A percentile compares a stretch with the other conserved stretches of the same genome.
Evolutionary conservation across 441 rosid species (phyloP).

Genomic region (Corymbia calophylla): DNA sequence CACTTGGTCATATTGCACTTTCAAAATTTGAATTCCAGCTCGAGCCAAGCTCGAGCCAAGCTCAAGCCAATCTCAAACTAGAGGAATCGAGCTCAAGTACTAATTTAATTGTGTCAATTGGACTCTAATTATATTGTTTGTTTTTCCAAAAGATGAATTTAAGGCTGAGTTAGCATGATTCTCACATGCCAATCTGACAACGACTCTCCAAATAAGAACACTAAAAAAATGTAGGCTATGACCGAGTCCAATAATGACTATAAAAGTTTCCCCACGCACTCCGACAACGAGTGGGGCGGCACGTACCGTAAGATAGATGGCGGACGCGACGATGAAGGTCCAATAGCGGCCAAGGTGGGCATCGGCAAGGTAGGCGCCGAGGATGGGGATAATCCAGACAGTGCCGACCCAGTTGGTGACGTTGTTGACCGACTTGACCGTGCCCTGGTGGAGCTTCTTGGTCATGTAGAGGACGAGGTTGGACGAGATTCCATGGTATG

Average conservation of each 20-base stretch:
- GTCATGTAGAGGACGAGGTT: slow-evolving; percentile 62
- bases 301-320: slow-evolving; percentile 50
- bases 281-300: no score
- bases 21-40: neutral
- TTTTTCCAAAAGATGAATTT: neutral
- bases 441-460: slow-evolving; percentile 53
- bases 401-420: slow-evolving; percentile 83
- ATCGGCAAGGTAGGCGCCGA: slow-evolving; percentile 83
- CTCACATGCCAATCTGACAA: neutral
- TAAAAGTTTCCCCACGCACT: neutral
- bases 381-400: slow-evolving; percentile 56
- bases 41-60: fast-evolving
- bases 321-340: slow-evolving; percentile 49
- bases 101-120: neutral
- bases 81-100: neutral
- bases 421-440: slow-evolving; percentile 58
- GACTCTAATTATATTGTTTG: neutral
- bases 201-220: neutral
- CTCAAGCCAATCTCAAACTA: neutral
- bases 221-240: neutral
- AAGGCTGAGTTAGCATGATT: neutral
- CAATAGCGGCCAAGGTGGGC: slow-evolving; percentile 81
- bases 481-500: slow-evolving; percentile 64
- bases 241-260: no score
- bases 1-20: neutral